Conservation (phyloP, 148 eudicot species). For the Rhododendron simsii region DNA sequence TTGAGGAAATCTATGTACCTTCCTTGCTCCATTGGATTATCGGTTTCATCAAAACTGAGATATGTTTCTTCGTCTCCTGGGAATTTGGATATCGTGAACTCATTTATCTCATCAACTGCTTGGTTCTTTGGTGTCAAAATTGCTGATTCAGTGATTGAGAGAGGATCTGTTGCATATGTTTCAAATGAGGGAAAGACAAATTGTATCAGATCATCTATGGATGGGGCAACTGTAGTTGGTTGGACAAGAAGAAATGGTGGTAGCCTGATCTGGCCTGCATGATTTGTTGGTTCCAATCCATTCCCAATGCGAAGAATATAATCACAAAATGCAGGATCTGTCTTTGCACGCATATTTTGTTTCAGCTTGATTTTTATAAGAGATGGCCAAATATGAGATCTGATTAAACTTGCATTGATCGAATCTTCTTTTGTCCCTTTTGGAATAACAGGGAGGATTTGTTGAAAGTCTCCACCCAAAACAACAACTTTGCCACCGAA, state of each 20-base stretch:
- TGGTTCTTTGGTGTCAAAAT: background rate
- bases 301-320: background rate
- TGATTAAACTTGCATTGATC: background rate
- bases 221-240: background rate
- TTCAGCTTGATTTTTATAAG: background rate
- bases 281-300: background rate
- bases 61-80: background rate
- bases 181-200: background rate
- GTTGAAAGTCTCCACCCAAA: background rate
- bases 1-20: background rate
- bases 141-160: rapidly evolving
- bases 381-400: background rate
- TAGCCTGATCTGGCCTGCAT: background rate
- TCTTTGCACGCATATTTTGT: background rate
- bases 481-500: background rate
- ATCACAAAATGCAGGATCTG: background rate
- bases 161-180: background rate
- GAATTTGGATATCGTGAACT: background rate
- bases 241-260: background rate
- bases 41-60: background rate
- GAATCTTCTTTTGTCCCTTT: background rate
- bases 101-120: background rate
- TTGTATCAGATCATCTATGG: background rate
- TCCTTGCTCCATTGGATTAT: background rate
- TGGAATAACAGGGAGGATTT: background rate